These are phyloP conservation scores for Penicillium corylophilum DNA, from an alignment of 2,329 filamentous ascomycete species.

Conservation along the genomic window DNA sequence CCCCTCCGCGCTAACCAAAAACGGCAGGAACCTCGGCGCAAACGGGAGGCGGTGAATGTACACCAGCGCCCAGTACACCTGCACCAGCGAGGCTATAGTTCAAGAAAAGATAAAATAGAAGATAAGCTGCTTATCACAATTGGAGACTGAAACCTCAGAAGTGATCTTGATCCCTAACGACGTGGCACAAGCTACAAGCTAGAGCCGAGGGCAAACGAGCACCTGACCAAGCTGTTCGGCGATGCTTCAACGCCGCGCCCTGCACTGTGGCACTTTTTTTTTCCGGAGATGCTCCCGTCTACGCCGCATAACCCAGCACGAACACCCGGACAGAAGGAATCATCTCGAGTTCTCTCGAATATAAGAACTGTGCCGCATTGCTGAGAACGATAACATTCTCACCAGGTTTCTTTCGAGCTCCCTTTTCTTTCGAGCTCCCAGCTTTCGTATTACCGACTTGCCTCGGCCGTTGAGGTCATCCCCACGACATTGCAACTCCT, in stretches of 20 bases:
- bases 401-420: neutral
- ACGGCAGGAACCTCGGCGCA: conserved; percentile 12
- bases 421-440: neutral
- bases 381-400: neutral
- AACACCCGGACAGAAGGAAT: conserved; percentile 22
- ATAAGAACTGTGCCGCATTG: conserved; percentile 10
- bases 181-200: neutral
- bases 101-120: neutral
- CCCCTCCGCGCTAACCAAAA: conserved; percentile 9
- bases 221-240: neutral
- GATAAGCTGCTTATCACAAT: neutral
- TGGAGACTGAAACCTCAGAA: neutral
- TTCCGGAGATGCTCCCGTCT: conserved; percentile 38
- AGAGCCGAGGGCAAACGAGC: conserved; percentile 2
- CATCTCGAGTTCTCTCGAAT: neutral
- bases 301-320: conserved; percentile 48
- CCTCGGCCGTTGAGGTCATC: conserved; percentile 21
- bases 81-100: neutral
- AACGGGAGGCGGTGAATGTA: conserved; percentile 7
- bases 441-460: conserved; percentile 4
- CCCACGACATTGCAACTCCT: conserved; percentile 3
- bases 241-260: neutral
- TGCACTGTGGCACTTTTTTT: conserved; percentile 11
- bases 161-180: neutral
- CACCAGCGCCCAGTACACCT: neutral